A percentile compares a stretch with the other conserved stretches of the same genome.
phyloP scores from a whole-genome alignment of 2,329 filamentous ascomycete genomes.

The Phaeoacremonium minimum region DNA sequence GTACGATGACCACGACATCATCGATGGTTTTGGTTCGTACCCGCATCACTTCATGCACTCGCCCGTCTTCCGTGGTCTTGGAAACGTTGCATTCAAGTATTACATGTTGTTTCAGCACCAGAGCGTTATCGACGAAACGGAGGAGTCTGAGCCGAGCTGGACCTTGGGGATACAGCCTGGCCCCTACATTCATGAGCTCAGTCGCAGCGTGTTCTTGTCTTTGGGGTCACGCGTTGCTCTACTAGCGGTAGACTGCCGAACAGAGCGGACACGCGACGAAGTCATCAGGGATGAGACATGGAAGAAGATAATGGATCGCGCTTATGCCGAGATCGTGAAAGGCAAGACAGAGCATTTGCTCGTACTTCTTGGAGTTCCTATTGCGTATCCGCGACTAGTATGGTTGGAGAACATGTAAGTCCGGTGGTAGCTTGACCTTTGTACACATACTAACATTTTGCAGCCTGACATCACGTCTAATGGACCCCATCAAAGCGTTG shows the following conservation, averaged over 20 bases:
- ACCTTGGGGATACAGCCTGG: slow-evolving; percentile 74
- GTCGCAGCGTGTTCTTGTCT: slow-evolving; percentile 80
- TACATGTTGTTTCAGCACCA: slow-evolving; percentile 99
- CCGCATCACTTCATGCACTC: slow-evolving; percentile 87
- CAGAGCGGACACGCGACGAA: slow-evolving; percentile 80
- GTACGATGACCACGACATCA: slow-evolving; percentile 92
- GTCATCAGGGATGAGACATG: slow-evolving; percentile 78
- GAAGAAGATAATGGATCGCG: slow-evolving; percentile 80
- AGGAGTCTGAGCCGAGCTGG: slow-evolving; percentile 87
- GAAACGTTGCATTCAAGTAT: slow-evolving; percentile 93
- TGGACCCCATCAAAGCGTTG: slow-evolving; percentile 86
- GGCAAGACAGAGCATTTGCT: slow-evolving; percentile 87
- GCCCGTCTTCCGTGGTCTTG: slow-evolving; percentile 84
- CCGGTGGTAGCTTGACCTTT: not conserved
- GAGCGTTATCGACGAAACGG: slow-evolving; percentile 74
- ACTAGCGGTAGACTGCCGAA: slow-evolving; percentile 85
- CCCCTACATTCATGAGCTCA: slow-evolving; percentile 84
- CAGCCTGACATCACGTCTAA: slow-evolving; percentile 74
- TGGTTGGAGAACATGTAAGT: slow-evolving; percentile 68
- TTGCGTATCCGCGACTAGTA: slow-evolving; percentile 74
- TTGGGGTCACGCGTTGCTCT: slow-evolving; percentile 77
- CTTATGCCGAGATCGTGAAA: slow-evolving; percentile 75
- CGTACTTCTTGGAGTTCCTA: slow-evolving; percentile 78
- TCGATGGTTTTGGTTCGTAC: slow-evolving; percentile 91
- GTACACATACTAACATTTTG: not conserved